A percentile compares a stretch with the other conserved stretches of the same genome.
Conservation (phyloP, 78 protist species). For the Pigoraptor vietnamica region DNA sequence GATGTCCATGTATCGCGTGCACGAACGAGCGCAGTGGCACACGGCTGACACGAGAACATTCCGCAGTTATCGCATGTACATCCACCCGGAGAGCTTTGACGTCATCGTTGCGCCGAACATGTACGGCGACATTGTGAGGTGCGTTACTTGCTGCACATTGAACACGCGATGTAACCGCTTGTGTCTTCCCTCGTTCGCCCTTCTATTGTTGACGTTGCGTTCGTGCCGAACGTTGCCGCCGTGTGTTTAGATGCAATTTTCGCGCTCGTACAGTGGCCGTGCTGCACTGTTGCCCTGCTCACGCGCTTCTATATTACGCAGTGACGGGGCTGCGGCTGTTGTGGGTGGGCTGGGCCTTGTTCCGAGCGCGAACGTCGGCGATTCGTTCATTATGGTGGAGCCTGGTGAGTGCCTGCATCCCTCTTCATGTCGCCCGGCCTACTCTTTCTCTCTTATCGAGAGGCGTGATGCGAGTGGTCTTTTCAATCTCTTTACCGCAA, state of each 20-base stretch:
- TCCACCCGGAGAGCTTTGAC: slow-evolving; percentile 52
- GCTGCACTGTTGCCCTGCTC: too few relatives aligned
- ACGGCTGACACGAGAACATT: too few relatives aligned
- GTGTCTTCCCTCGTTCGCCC: too few relatives aligned
- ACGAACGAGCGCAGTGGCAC: too few relatives aligned
- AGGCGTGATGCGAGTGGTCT: too few relatives aligned
- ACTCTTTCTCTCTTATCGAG: too few relatives aligned
- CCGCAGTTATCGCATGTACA: neutral
- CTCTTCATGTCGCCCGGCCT: neutral
- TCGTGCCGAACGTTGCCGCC: too few relatives aligned
- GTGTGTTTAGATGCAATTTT: too few relatives aligned
- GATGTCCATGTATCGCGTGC: neutral
- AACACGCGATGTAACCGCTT: too few relatives aligned
- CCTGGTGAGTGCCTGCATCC: neutral
- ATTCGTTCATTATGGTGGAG: slow-evolving; percentile 20
- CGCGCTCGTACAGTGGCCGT: too few relatives aligned
- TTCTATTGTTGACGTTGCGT: neutral
- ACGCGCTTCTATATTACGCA: neutral
- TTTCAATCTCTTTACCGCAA: too few relatives aligned
- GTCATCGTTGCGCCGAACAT: slow-evolving; percentile 63
- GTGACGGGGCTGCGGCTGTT: slow-evolving; percentile 58
- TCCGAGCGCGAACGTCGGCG: slow-evolving; percentile 57
- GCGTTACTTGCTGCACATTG: too few relatives aligned
- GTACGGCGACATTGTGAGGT: slow-evolving; percentile 59
- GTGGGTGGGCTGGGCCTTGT: slow-evolving; percentile 67